These are phyloP conservation scores for Silene conica DNA, from an alignment of 148 eudicot genomes.

Conservation along the genomic window DNA sequence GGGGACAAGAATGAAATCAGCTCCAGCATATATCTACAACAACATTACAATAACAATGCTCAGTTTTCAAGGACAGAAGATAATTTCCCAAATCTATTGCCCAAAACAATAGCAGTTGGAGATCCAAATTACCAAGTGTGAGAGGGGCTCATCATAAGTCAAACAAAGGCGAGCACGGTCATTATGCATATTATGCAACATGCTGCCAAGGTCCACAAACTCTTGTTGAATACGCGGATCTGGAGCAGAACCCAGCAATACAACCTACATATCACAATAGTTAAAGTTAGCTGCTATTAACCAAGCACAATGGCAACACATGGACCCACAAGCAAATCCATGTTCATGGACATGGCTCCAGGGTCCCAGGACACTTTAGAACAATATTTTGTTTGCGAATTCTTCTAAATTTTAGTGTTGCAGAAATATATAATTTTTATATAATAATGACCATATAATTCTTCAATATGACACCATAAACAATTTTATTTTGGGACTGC, in stretches of 20 bases:
- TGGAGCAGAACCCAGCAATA: conserved; percentile 89
- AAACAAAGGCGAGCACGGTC: conserved; percentile 89
- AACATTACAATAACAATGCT: conserved; percentile 11
- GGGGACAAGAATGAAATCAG: conserved; percentile 94
- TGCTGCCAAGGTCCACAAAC: conserved; percentile 73
- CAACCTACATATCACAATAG: conserved; percentile 47
- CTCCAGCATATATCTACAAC: conserved; percentile 91
- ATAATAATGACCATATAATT: no score
- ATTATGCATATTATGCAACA: conserved; percentile 70
- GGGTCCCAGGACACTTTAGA: not conserved
- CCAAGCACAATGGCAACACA: not conserved
- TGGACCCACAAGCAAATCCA: not conserved
- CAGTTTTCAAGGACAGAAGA: not conserved
- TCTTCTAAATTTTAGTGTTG: not conserved
- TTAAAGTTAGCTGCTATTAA: conserved; percentile 5
- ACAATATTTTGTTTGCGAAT: not conserved
- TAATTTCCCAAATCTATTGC: not conserved
- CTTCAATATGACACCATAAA: no score
- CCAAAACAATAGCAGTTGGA: not conserved
- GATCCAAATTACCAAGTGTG: conserved; percentile 70
- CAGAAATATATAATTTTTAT: no score
- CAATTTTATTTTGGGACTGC: not conserved
- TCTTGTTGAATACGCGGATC: conserved; percentile 87
- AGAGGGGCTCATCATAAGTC: conserved; percentile 95
- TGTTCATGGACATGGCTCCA: not conserved